A percentile compares a stretch with the other conserved stretches of the same genome.
Conservation (phyloP, 2,329 filamentous ascomycete genomes). For the Phoma sp. region DNA sequence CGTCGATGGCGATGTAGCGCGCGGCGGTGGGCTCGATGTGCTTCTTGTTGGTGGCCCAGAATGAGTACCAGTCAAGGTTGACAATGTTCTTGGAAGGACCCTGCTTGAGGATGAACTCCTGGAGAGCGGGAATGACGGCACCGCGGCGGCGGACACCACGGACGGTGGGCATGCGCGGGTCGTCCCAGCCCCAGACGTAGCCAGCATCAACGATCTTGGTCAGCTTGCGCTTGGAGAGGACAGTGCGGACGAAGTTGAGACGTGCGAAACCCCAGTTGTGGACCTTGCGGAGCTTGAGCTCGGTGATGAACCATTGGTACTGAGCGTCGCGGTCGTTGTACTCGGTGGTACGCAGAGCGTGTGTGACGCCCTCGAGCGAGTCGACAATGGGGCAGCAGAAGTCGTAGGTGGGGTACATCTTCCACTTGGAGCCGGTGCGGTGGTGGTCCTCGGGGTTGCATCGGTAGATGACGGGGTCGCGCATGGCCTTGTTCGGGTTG, state of each 20-base stretch:
- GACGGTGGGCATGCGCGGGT: slow-evolving; percentile 85
- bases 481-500: slow-evolving; percentile 92
- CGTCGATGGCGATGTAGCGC: slow-evolving; percentile 65
- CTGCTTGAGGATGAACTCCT: slow-evolving; percentile 85
- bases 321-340: slow-evolving; percentile 87
- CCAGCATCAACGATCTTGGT: slow-evolving; percentile 81
- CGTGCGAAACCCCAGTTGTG: slow-evolving; percentile 87
- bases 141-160: slow-evolving; percentile 80
- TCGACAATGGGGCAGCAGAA: slow-evolving; percentile 86
- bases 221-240: slow-evolving; percentile 86
- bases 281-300: slow-evolving; percentile 75
- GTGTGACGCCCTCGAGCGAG: slow-evolving; percentile 80
- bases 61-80: slow-evolving; percentile 79
- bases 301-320: slow-evolving; percentile 85
- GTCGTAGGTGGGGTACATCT: slow-evolving; percentile 88
- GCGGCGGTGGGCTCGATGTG: slow-evolving; percentile 58
- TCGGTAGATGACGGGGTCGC: slow-evolving; percentile 96
- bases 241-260: slow-evolving; percentile 83
- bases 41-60: slow-evolving; percentile 63
- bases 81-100: slow-evolving; percentile 85
- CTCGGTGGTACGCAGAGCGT: slow-evolving; percentile 83
- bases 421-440: slow-evolving; percentile 80
- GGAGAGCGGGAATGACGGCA: slow-evolving; percentile 79
- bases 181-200: slow-evolving; percentile 83
- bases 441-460: slow-evolving; percentile 81